These are phyloP conservation scores for Pelargonium nanum DNA, from an alignment of 345 rosid species.

Conservation along the genomic window DNA sequence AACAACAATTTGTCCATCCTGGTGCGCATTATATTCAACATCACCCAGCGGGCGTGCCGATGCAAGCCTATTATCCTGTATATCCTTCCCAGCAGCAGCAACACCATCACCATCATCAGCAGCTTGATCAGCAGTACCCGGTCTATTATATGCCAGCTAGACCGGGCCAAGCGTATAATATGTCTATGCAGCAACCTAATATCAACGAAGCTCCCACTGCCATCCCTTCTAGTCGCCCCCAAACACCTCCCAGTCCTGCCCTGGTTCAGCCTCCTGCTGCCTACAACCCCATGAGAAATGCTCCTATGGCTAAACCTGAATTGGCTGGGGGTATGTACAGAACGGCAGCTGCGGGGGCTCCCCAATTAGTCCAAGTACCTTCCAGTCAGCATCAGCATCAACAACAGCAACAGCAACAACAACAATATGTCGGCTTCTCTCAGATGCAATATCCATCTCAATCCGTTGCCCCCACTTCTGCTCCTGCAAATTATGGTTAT, in stretches of 20 bases:
- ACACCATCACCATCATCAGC: constrained; percentile 44
- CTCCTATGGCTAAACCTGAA: constrained; percentile 53
- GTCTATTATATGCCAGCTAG: constrained; percentile 58
- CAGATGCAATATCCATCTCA: constrained; percentile 82
- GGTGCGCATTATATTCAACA: constrained; percentile 64
- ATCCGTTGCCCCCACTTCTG: constrained; percentile 43
- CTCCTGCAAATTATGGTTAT: constrained; percentile 47
- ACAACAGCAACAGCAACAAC: constrained; percentile 40
- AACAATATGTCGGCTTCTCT: constrained; percentile 64
- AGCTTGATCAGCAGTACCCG: constrained; percentile 78
- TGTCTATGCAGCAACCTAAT: constrained; percentile 52
- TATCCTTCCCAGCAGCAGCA: constrained; percentile 77
- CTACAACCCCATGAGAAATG: constrained; percentile 48
- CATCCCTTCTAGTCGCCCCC: constrained; percentile 40
- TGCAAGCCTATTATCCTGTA: constrained; percentile 55
- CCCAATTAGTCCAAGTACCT: constrained; percentile 62
- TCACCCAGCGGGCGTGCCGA: constrained; percentile 48
- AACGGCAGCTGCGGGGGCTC: constrained; percentile 39
- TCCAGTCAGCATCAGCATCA: constrained; percentile 50
- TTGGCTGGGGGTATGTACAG: constrained; percentile 58
- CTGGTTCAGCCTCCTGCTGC: constrained; percentile 39
- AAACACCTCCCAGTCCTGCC: constrained; percentile 45
- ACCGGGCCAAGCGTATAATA: constrained; percentile 48
- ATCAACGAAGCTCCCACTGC: constrained; percentile 39
- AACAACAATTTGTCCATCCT: constrained; percentile 62